phyloP scores from a whole-genome alignment of 495 filamentous ascomycete species.

The Amniculicola lignicola region DNA sequence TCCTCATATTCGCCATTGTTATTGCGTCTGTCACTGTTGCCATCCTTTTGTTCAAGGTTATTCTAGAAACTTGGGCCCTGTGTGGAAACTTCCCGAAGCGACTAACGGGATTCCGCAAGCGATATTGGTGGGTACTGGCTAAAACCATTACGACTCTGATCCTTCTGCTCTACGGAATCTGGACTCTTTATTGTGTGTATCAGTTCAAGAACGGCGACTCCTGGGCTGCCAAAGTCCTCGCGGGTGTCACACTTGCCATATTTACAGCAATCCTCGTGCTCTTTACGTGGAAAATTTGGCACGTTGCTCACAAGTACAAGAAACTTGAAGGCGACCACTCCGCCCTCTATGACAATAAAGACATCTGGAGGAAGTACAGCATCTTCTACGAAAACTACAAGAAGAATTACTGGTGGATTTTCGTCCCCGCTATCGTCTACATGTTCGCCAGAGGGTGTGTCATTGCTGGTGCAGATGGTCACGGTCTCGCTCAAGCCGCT shows the following conservation, averaged over 20 bases:
- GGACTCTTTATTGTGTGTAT: slow-evolving; percentile 94
- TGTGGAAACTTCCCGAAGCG: slow-evolving; percentile 82
- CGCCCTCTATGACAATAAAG: slow-evolving; percentile 80
- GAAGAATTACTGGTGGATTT: slow-evolving; percentile 93
- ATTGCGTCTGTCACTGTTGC: slow-evolving; percentile 80
- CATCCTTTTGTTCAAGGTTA: slow-evolving; percentile 86
- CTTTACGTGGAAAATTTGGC: slow-evolving; percentile 81
- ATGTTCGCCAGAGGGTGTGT: slow-evolving; percentile 87
- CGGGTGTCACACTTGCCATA: slow-evolving; percentile 70
- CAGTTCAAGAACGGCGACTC: slow-evolving; percentile 93
- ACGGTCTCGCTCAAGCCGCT: slow-evolving; percentile 75
- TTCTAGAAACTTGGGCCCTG: slow-evolving; percentile 87
- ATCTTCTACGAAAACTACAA: slow-evolving; percentile 96
- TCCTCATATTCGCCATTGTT: slow-evolving; percentile 83
- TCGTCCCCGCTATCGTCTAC: slow-evolving; percentile 87
- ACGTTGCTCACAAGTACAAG: slow-evolving; percentile 70
- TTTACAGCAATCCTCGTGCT: slow-evolving; percentile 77
- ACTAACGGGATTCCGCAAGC: slow-evolving; percentile 81
- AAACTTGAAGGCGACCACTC: slow-evolving; percentile 68
- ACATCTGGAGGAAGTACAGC: slow-evolving; percentile 91
- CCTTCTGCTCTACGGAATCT: slow-evolving; percentile 87
- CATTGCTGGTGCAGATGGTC: slow-evolving; percentile 81
- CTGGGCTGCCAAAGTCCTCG: slow-evolving; percentile 87
- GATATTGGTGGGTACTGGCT: slow-evolving; percentile 89
- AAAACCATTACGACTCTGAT: slow-evolving; percentile 90